These are phyloP conservation scores for Ascodesmis nigricans DNA, from an alignment of 495 filamentous ascomycete genomes.

Conservation along the genomic window DNA sequence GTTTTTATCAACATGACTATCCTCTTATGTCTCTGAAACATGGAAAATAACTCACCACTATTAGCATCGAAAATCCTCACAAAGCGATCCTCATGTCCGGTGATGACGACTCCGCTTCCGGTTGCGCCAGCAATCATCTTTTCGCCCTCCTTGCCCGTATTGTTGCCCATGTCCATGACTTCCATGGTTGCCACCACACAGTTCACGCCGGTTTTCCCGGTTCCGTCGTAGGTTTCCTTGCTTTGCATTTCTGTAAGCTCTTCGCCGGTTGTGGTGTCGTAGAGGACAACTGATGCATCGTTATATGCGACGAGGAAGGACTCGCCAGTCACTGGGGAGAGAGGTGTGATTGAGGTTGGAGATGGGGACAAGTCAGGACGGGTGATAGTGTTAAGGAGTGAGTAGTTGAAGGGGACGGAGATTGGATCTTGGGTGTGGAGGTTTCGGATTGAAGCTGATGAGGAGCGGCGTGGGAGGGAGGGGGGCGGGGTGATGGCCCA, in stretches of 20 bases:
- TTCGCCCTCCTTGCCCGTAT: conserved; percentile 42
- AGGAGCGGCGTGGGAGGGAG: not conserved
- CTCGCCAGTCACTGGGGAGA: conserved; percentile 67
- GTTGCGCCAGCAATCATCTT: conserved; percentile 56
- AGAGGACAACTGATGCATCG: conserved; percentile 75
- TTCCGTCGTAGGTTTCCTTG: conserved; percentile 77
- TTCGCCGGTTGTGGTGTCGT: conserved; percentile 76
- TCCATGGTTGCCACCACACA: conserved; percentile 71
- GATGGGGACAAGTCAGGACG: conserved; percentile 45
- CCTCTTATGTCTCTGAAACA: conserved; percentile 20
- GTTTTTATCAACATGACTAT: not conserved
- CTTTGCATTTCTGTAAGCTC: conserved; percentile 83
- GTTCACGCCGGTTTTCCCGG: conserved; percentile 63
- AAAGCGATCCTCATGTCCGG: conserved; percentile 83
- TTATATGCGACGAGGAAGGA: conserved; percentile 83
- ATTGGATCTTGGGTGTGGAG: conserved; percentile 24
- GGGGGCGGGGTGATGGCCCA: conserved; percentile 80
- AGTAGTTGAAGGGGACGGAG: conserved; percentile 30
- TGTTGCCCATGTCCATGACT: conserved; percentile 36
- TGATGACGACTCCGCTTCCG: conserved; percentile 82
- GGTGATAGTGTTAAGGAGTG: conserved; percentile 62
- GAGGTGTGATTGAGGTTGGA: conserved; percentile 76
- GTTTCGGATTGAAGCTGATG: not conserved
- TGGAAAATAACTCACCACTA: conserved; percentile 47
- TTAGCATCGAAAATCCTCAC: conserved; percentile 97